A percentile compares a stretch with the other conserved stretches of the same genome.
Conservation (phyloP, 345 rosid species). For the Syzygium aqueum region DNA sequence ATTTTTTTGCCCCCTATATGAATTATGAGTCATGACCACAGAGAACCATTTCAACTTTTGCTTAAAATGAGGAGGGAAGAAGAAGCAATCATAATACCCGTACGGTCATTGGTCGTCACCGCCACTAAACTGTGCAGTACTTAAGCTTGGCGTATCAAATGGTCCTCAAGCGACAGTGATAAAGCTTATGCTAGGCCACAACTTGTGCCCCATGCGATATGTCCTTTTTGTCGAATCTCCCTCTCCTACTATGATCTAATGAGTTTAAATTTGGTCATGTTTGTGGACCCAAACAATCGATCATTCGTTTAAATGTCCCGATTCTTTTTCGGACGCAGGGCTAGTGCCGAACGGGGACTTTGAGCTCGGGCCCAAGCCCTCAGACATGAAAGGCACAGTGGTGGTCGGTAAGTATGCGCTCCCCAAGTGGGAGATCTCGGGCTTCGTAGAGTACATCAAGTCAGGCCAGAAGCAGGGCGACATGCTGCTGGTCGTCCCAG, state of each 20-base stretch:
- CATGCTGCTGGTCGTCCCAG: constrained; percentile 17
- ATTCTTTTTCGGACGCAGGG: constrained; percentile 5
- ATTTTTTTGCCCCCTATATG: background rate
- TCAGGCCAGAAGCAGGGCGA: constrained; percentile 28
- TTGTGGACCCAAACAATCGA: background rate
- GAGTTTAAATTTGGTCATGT: background rate
- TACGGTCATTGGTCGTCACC: background rate
- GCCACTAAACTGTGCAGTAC: background rate
- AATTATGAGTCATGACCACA: background rate
- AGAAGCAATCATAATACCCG: background rate
- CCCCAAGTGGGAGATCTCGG: constrained; percentile 30
- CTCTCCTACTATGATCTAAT: background rate
- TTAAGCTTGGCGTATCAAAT: background rate
- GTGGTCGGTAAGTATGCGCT: constrained; percentile 14
- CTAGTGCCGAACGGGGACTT: constrained; percentile 28
- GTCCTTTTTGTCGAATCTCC: background rate
- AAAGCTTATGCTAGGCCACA: background rate
- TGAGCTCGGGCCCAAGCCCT: constrained; percentile 19
- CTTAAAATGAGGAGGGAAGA: background rate
- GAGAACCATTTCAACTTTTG: background rate
- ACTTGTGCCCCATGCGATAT: background rate
- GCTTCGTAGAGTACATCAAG: constrained; percentile 25
- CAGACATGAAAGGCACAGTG: constrained; percentile 23
- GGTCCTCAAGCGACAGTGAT: background rate
- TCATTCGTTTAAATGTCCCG: background rate